Evolutionary conservation across 164 flowering plant species (phyloP).

Genomic region (Magnolia changhungtana): DNA sequence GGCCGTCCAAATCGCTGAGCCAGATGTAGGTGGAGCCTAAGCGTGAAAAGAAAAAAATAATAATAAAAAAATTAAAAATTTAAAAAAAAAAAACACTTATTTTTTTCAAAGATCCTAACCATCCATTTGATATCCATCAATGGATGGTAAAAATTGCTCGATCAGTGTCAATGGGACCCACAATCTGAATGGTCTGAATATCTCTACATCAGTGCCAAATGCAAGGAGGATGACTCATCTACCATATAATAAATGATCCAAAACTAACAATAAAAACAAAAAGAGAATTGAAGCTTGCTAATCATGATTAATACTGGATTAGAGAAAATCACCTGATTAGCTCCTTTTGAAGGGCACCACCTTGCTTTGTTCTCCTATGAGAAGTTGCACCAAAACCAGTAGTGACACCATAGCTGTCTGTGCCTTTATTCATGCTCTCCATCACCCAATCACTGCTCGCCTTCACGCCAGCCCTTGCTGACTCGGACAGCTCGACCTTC

Average conservation of each 20-base stretch:
- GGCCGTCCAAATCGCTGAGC: background rate
- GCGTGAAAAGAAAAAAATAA: no score
- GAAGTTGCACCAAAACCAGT: constrained; percentile 74
- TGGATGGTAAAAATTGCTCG: no score
- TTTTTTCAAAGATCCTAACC: no score
- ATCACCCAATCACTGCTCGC: constrained; percentile 66
- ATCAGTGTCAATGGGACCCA: background rate
- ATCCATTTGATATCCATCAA: no score
- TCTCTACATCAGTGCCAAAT: no score
- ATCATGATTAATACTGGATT: background rate
- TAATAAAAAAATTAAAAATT: no score
- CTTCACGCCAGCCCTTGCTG: constrained; percentile 47
- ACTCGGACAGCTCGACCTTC: constrained; percentile 47
- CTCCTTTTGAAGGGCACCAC: constrained; percentile 60
- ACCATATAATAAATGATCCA: no score
- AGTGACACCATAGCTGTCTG: constrained; percentile 60
- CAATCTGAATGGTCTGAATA: background rate
- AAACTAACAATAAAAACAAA: background rate
- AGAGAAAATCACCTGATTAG: constrained; percentile 40
- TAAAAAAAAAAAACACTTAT: no score
- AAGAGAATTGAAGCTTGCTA: background rate
- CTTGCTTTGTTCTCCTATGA: constrained; percentile 56
- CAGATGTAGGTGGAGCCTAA: background rate
- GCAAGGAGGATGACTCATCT: no score
- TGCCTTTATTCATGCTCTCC: constrained; percentile 59